A percentile compares a stretch with the other conserved stretches of the same genome.
These are phyloP conservation scores for Auxenochlorella protothecoides DNA, from an alignment of 139 green algal genomes.

Conservation along the genomic window DNA sequence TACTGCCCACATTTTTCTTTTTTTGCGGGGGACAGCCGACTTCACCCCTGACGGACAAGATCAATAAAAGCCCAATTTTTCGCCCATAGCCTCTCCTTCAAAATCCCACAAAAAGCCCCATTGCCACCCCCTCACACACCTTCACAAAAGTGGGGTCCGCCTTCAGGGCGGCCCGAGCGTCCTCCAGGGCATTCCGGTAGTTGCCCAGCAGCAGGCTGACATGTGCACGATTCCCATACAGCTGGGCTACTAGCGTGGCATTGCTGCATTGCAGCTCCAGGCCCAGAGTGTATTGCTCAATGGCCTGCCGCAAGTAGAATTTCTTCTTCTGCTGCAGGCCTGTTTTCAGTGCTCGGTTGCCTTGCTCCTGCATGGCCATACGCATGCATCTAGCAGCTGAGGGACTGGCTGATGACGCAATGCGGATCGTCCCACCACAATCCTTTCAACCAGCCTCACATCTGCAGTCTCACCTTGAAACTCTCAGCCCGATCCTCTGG, in stretches of 20 bases:
- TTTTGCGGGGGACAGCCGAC: no score
- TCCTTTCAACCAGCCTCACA: no score
- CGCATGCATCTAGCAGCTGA: no score
- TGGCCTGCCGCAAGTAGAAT: slow-evolving; percentile 58
- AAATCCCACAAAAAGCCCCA: no score
- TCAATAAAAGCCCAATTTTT: no score
- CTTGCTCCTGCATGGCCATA: slow-evolving; percentile 37
- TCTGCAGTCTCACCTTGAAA: slow-evolving; percentile 44
- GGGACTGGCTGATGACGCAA: no score
- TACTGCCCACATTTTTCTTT: no score
- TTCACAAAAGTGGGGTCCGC: slow-evolving; percentile 51
- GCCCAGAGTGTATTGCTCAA: slow-evolving; percentile 61
- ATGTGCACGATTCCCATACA: slow-evolving; percentile 69
- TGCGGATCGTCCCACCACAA: no score
- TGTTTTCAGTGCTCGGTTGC: slow-evolving; percentile 60
- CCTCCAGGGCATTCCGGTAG: slow-evolving; percentile 55
- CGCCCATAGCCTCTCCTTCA: no score
- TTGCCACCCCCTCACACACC: slow-evolving; percentile 13
- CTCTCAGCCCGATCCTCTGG: slow-evolving; percentile 57
- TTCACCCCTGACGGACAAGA: no score
- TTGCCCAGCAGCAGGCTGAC: slow-evolving; percentile 69
- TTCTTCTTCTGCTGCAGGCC: slow-evolving; percentile 61
- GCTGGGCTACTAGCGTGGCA: slow-evolving; percentile 24
- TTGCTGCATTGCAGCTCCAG: slow-evolving; percentile 31
- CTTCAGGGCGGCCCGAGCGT: slow-evolving; percentile 34